Evolutionary conservation across 179 eudicot genomes (phyloP).

Genomic region (Actinidia chinensis): DNA sequence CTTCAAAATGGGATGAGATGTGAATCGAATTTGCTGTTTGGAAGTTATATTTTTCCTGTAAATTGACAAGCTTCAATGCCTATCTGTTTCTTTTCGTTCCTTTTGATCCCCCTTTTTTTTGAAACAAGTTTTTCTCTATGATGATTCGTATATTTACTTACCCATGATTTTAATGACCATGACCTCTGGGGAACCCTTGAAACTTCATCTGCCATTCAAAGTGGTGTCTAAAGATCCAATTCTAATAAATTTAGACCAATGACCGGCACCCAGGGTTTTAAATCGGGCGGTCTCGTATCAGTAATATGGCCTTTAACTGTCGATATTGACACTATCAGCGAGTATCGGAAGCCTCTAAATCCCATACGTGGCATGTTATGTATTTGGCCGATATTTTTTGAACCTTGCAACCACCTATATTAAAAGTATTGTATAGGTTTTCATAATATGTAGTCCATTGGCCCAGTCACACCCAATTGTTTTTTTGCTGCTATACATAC

Average conservation of each 20-base stretch:
- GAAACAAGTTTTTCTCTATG: not conserved
- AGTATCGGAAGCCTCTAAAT: too few species aligned
- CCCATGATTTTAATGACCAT: not conserved
- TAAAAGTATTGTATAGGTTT: not conserved
- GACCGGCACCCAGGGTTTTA: too few species aligned
- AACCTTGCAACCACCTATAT: not conserved
- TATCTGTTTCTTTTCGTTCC: not conserved
- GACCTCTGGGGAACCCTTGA: slow-evolving; percentile 4
- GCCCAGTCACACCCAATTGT: not conserved
- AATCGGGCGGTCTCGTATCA: too few species aligned
- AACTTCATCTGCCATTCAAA: not conserved
- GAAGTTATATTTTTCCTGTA: not conserved
- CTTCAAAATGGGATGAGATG: not conserved
- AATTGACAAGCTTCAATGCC: not conserved
- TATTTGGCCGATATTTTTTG: too few species aligned
- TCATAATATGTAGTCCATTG: not conserved
- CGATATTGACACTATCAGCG: too few species aligned
- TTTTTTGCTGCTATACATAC: not conserved
- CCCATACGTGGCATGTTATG: too few species aligned
- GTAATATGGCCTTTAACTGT: too few species aligned
- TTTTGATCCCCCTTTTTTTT: not conserved
- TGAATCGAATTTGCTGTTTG: not conserved
- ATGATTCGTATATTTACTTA: not conserved
- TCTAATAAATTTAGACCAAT: not conserved
- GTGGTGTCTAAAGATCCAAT: not conserved